Base-by-base conservation (phyloP, 2,329 filamentous ascomycete species). In the Fusarium citri region DNA sequence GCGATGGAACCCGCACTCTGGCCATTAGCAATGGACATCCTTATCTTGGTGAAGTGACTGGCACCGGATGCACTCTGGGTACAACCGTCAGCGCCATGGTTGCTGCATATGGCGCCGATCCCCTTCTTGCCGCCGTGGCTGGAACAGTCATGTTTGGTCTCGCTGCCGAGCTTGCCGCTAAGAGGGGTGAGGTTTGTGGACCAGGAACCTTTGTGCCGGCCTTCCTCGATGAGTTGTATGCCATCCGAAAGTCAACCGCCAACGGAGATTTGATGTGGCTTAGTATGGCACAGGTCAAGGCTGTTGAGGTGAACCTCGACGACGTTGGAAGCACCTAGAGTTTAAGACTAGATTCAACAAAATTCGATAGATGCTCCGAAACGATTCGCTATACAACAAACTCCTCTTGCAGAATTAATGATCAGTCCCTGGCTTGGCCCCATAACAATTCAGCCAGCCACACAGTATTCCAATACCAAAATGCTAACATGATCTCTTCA, bases 201-300 rank as follows among this genome's bases (percentile, higher is more conserved):
- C 94, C 95, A 0, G 95, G 95, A 0, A 93, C 90, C 1, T 98
- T 98, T 82, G 89, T 97, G 15, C 91, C 94, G 0, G 91, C 91
- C 0, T 94, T 98, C 75, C 82, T 98, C 43, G 95, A 98, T 73
- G 92, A 88, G 80, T 74, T 91, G 68, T 85, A 85, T 72, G 77
- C 78, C 25, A 74, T 89, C 20, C 79, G 87, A 57, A 82, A 81
- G 68, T 82, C 83, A 31, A 86, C 87, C 5, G 80, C 79, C 1
- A 75, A 77, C 8, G 85, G 84, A 0, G 81, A 89, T 64, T 51
- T 82, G 10, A 71, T 68, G 9, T 92, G 89, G 89, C 76, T 88
- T 58, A 76, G 80, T 51, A 80, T 78, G 55, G 87, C 85, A 4
- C 87, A 83, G 74, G 78, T 90, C 20, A 76, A 83, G 61, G 76